phyloP scores from a whole-genome alignment of 139 green algal genomes.

The Chlamydomonas schloesseri region DNA sequence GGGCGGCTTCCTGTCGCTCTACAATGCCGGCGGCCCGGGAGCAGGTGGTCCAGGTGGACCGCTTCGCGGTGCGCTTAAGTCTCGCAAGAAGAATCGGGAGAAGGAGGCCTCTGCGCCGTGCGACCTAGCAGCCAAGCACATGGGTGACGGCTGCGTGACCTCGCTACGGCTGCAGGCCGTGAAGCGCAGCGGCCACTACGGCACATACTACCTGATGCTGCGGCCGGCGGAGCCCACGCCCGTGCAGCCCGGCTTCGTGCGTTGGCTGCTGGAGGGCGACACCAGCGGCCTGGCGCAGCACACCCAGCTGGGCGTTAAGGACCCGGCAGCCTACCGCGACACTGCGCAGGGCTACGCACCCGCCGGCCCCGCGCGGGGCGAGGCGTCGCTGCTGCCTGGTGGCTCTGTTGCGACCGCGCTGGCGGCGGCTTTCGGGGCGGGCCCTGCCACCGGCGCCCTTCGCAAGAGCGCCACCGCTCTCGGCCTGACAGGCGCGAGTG shows the following conservation, averaged over 20 bases:
- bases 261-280: constrained; percentile 10
- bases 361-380: no score
- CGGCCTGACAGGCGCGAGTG: no score
- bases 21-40: not conserved
- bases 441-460: no score
- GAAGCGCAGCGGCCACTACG: not conserved
- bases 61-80: not conserved
- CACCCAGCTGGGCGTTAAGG: no score
- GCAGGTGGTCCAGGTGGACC: not conserved
- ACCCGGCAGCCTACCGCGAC: no score
- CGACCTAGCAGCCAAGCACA: not conserved
- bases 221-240: not conserved
- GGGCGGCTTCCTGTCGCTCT: not conserved
- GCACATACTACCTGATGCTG: not conserved
- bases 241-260: not conserved
- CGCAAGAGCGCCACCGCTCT: no score
- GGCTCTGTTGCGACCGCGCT: no score
- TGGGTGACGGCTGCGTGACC: not conserved
- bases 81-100: not conserved
- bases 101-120: not conserved
- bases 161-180: not conserved
- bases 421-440: no score
- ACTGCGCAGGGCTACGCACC: no score
- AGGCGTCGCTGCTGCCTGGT: no score
- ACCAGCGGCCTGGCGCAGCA: not conserved